Evolutionary conservation across 768 basidiomycete species (phyloP).

Genomic region (Gloeopeniophorella convolvens): DNA sequence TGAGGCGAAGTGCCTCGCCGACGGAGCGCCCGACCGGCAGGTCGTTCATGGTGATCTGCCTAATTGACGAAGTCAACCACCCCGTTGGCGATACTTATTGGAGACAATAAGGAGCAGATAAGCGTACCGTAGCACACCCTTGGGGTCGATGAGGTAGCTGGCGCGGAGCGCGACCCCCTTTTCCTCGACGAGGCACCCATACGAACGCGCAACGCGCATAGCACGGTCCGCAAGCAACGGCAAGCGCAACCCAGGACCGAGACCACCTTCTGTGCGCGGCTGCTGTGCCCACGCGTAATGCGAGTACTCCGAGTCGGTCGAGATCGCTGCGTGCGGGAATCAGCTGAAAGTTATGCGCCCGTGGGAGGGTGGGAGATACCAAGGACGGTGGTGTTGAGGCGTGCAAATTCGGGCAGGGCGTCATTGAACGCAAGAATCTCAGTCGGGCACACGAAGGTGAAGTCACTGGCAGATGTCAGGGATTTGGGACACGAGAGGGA

Average conservation of each 20-base stretch:
- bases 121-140: constrained; percentile 58
- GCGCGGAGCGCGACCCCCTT: constrained; percentile 86
- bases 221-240: constrained; percentile 76
- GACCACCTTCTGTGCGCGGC: constrained; percentile 78
- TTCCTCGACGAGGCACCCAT: constrained; percentile 84
- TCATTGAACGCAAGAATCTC: constrained; percentile 96
- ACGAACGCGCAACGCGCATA: constrained; percentile 77
- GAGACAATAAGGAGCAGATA: constrained; percentile 13
- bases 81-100: no score
- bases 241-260: constrained; percentile 82
- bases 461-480: constrained; percentile 46
- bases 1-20: constrained; percentile 83
- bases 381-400: constrained; percentile 68
- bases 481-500: not conserved
- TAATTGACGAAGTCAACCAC: no score
- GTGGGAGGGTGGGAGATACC: constrained; percentile 35
- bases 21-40: constrained; percentile 94
- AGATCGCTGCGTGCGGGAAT: constrained; percentile 46
- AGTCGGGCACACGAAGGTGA: constrained; percentile 90
- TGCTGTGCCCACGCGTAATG: constrained; percentile 86
- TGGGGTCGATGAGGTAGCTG: constrained; percentile 81
- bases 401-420: constrained; percentile 67
- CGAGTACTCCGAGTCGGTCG: constrained; percentile 85
- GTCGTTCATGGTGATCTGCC: constrained; percentile 84
- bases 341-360: not conserved